These are phyloP conservation scores for Verbascum thapsus DNA, from an alignment of 257 asterid genomes.

Conservation along the genomic window DNA sequence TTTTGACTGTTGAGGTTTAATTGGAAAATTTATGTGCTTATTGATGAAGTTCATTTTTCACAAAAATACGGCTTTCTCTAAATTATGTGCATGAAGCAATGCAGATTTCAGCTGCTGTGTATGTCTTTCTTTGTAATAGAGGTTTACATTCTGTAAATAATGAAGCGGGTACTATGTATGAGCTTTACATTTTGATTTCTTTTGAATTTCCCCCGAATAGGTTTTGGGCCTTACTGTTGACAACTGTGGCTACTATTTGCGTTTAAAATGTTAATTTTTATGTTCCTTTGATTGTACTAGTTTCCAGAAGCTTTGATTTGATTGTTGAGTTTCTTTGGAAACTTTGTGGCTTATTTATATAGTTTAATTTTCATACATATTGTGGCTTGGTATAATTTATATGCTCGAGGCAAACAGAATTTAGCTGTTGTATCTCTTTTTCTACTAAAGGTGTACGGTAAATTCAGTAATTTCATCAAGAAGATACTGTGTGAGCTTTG, in stretches of 20 bases:
- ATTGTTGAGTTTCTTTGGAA: neutral
- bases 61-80: no score
- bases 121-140: no score
- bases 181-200: no score
- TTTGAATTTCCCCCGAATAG: slow-evolving; percentile 35
- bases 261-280: neutral
- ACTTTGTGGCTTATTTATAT: neutral
- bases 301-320: neutral
- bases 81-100: no score
- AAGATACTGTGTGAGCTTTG: no score
- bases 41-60: no score
- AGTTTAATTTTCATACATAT: slow-evolving; percentile 10
- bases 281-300: slow-evolving; percentile 9
- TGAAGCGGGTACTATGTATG: no score
- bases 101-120: no score
- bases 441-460: neutral
- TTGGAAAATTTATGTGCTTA: no score
- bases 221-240: slow-evolving; percentile 27
- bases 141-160: no score
- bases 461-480: no score
- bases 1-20: no score
- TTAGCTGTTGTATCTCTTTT: neutral
- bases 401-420: slow-evolving; percentile 8
- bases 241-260: neutral
- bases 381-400: neutral